These are phyloP conservation scores for Lactarius quietus DNA, from an alignment of 768 basidiomycete genomes.

Conservation along the genomic window DNA sequence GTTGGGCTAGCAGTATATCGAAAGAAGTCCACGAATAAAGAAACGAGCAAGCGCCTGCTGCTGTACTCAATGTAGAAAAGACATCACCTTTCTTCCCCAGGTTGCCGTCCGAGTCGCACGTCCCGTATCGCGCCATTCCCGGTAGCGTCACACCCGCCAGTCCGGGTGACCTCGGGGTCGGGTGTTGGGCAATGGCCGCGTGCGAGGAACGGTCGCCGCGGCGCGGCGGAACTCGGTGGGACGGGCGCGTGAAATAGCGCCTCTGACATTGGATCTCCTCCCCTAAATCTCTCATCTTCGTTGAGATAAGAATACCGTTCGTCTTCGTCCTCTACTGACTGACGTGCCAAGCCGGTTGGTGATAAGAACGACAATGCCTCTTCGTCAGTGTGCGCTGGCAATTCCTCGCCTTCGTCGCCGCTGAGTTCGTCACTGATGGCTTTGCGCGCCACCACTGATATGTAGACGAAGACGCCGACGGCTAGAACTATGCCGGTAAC, in stretches of 20 bases:
- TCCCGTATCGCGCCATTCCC: slow-evolving; percentile 16
- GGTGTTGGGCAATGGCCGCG: slow-evolving; percentile 2
- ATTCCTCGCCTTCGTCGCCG: slow-evolving; percentile 44
- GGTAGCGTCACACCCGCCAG: slow-evolving; percentile 8
- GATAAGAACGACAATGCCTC: slow-evolving; percentile 26
- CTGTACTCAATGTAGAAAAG: slow-evolving; percentile 10
- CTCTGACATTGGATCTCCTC: slow-evolving; percentile 22
- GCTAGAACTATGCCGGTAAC: slow-evolving; percentile 66
- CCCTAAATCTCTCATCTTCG: slow-evolving; percentile 10
- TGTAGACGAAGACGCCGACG: slow-evolving; percentile 71
- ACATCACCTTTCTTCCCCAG: slow-evolving; percentile 11
- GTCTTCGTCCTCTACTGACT: slow-evolving; percentile 18
- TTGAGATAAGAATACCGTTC: background rate
- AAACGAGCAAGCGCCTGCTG: slow-evolving; percentile 4
- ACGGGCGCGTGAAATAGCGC: slow-evolving; percentile 13
- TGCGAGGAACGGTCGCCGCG: slow-evolving; percentile 11
- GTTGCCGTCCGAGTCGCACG: slow-evolving; percentile 10
- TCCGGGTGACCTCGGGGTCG: slow-evolving; percentile 7
- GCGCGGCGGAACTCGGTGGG: slow-evolving; percentile 19
- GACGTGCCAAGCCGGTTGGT: slow-evolving; percentile 16
- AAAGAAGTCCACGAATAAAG: slow-evolving; percentile 12
- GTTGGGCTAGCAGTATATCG: slow-evolving; percentile 15
- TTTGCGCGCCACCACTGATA: slow-evolving; percentile 71
- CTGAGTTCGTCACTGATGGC: slow-evolving; percentile 55
- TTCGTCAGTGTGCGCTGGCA: slow-evolving; percentile 25